phyloP scores from a whole-genome alignment of 179 eudicot genomes.

The Sideroxylon spinosum region DNA sequence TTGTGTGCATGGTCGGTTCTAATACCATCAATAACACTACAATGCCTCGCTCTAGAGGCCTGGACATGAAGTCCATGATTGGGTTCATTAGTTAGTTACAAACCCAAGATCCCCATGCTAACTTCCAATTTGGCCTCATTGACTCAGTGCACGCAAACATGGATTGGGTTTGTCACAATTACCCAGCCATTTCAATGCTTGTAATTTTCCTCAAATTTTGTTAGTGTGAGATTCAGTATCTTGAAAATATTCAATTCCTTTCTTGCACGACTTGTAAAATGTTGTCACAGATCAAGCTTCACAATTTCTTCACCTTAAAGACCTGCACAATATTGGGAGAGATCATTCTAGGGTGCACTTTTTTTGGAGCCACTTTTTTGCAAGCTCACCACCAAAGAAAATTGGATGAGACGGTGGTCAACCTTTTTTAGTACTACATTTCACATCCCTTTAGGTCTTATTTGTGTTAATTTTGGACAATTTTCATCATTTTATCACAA shows the following conservation, averaged over 20 bases:
- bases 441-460: not conserved
- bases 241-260: not conserved
- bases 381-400: too few relatives aligned
- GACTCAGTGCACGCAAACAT: too few relatives aligned
- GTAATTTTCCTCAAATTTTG: not conserved
- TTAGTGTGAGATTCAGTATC: not conserved
- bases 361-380: too few relatives aligned
- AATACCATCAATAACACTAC: too few relatives aligned
- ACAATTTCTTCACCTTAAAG: not conserved
- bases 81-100: too few relatives aligned
- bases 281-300: not conserved
- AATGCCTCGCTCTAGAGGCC: too few relatives aligned
- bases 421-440: conserved; percentile 4
- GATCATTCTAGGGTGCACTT: too few relatives aligned
- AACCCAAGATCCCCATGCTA: too few relatives aligned
- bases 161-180: not conserved
- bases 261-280: not conserved
- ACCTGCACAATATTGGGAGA: not conserved
- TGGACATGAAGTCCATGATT: too few relatives aligned
- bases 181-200: not conserved
- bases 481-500: not conserved
- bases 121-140: too few relatives aligned
- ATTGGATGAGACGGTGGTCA: not conserved
- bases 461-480: not conserved
- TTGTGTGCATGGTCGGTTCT: too few relatives aligned